Percentiles rank a stretch among this genome's conserved stretches.
Evolutionary conservation across 352 stramenopile genomes (phyloP).

Genomic region (Phytophthora sp.): DNA sequence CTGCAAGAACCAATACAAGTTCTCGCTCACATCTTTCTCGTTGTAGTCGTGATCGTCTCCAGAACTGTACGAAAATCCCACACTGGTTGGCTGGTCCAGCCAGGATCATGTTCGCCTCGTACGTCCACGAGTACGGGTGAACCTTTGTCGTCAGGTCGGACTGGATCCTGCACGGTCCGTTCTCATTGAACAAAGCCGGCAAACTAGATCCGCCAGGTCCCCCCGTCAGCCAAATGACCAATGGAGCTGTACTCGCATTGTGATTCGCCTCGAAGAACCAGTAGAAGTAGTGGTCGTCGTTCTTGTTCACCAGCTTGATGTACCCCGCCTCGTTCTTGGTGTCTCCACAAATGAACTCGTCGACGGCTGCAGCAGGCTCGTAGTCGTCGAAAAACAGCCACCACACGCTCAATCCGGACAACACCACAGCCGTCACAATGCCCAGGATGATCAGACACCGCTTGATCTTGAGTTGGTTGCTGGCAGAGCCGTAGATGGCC

Average conservation of each 20-base stretch:
- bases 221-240: conserved; percentile 2
- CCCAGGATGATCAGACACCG: conserved; percentile 18
- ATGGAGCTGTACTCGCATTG: neutral
- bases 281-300: neutral
- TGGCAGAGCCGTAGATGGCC: conserved; percentile 24
- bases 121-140: conserved; percentile 62
- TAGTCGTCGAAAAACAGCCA: neutral
- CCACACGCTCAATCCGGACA: neutral
- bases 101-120: conserved; percentile 58
- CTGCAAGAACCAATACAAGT: conserved; percentile 54
- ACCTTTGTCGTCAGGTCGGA: conserved; percentile 33
- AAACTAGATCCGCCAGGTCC: neutral
- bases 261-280: neutral
- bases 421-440: conserved; percentile 2
- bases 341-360: neutral
- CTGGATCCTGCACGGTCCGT: conserved; percentile 35
- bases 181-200: neutral
- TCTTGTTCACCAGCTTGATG: neutral
- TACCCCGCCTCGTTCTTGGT: neutral
- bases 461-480: conserved; percentile 21
- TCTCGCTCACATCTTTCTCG: conserved; percentile 43
- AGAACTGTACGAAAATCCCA: conserved; percentile 47
- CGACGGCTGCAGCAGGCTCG: neutral
- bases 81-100: conserved; percentile 53
- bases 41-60: conserved; percentile 37